Percentiles rank a stretch among this genome's conserved stretches.
These are phyloP conservation scores for Mucor sp. DNA, from an alignment of 371 early-diverging fungal species.

Conservation along the genomic window DNA sequence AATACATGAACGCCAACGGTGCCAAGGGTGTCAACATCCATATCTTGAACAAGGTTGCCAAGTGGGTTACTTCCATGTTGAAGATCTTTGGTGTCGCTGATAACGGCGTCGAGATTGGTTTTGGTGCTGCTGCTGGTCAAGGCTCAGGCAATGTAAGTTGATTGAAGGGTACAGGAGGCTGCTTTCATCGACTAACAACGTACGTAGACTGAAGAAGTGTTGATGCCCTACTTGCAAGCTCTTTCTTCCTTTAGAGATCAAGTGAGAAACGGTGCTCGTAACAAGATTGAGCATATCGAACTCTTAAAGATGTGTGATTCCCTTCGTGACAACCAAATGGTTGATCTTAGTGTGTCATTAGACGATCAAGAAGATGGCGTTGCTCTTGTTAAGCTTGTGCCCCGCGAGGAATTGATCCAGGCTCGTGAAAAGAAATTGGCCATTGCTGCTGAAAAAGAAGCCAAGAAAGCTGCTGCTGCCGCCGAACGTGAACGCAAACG, in stretches of 20 bases:
- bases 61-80: conserved; percentile 79
- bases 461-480: conserved; percentile 66
- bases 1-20: conserved; percentile 65
- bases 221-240: conserved; percentile 80
- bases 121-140: conserved; percentile 36
- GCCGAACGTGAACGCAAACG: conserved; percentile 69
- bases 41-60: conserved; percentile 77
- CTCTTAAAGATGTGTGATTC: conserved; percentile 81
- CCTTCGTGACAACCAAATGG: conserved; percentile 86
- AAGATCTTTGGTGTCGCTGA: conserved; percentile 75
- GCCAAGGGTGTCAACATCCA: conserved; percentile 56
- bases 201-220: conserved; percentile 60
- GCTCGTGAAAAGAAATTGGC: conserved; percentile 64
- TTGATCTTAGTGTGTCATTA: conserved; percentile 84
- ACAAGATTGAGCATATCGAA: conserved; percentile 55
- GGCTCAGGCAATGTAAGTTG: conserved; percentile 37
- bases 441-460: conserved; percentile 67
- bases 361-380: conserved; percentile 95
- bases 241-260: conserved; percentile 88
- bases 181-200: not conserved
- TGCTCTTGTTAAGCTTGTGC: conserved; percentile 90
- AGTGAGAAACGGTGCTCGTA: conserved; percentile 76
- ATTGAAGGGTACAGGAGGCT: not conserved
- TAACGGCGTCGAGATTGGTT: conserved; percentile 62
- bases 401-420: conserved; percentile 71